Evolutionary conservation across 257 asterid species (phyloP).

Genomic region (Anisodus acutangulus): DNA sequence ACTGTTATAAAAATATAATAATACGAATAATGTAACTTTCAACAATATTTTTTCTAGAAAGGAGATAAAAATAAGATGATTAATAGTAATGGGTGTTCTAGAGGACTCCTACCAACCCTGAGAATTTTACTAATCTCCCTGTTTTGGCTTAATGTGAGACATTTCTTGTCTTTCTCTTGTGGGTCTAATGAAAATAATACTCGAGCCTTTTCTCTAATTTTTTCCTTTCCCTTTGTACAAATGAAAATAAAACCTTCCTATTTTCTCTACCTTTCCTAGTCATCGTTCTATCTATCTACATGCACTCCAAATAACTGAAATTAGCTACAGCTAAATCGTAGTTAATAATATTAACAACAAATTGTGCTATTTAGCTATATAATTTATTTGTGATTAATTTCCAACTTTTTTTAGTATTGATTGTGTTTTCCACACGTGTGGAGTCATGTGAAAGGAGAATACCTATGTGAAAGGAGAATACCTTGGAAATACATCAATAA

Average conservation of each 20-base stretch:
- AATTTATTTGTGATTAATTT: too few relatives aligned
- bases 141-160: conserved; percentile 1
- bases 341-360: too few relatives aligned
- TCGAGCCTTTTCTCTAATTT: background rate
- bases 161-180: background rate
- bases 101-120: background rate
- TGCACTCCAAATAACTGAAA: too few relatives aligned
- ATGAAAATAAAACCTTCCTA: background rate
- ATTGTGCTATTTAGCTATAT: too few relatives aligned
- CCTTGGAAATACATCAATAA: conserved; percentile 45
- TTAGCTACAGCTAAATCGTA: too few relatives aligned
- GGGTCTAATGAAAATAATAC: background rate
- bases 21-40: background rate
- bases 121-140: background rate
- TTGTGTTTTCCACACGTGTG: background rate
- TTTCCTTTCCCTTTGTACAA: background rate
- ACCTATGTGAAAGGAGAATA: too few relatives aligned
- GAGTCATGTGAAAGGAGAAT: conserved; percentile 58
- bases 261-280: too few relatives aligned
- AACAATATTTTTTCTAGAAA: background rate
- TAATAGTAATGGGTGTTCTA: background rate
- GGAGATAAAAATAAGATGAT: background rate
- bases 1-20: too few relatives aligned
- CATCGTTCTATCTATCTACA: too few relatives aligned
- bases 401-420: too few relatives aligned